Percentiles rank a stretch among this genome's conserved stretches.
These are phyloP conservation scores for Kwoniella botswanensis DNA, from an alignment of 768 basidiomycete species.

Conservation along the genomic window DNA sequence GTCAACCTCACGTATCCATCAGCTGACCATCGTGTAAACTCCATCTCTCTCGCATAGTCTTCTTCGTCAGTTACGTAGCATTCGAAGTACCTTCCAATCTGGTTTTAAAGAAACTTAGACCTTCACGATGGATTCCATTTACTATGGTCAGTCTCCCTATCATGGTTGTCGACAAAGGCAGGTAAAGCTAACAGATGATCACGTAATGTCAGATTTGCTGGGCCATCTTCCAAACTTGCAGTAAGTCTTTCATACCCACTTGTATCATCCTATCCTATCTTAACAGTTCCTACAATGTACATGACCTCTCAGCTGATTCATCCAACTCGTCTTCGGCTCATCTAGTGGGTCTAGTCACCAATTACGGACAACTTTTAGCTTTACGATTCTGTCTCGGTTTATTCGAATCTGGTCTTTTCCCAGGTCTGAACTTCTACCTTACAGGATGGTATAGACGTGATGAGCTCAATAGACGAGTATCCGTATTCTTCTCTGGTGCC, in stretches of 20 bases:
- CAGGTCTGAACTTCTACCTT: constrained; percentile 54
- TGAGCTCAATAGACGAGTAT: constrained; percentile 49
- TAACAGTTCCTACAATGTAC: no score
- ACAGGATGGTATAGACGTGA: constrained; percentile 56
- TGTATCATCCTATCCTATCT: no score
- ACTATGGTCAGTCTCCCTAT: constrained; percentile 45
- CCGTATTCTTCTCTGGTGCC: constrained; percentile 57
- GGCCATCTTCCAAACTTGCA: constrained; percentile 54
- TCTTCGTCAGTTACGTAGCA: constrained; percentile 56
- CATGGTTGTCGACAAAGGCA: no score
- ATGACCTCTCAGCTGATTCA: no score
- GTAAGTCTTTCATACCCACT: constrained; percentile 18
- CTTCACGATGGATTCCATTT: constrained; percentile 54
- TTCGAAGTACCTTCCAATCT: constrained; percentile 56
- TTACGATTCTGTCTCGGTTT: constrained; percentile 53
- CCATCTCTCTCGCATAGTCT: constrained; percentile 28
- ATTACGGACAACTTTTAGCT: constrained; percentile 51
- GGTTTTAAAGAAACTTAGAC: constrained; percentile 52
- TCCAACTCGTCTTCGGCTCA: no score
- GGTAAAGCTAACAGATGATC: no score
- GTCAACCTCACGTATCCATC: neutral
- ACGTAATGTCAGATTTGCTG: constrained; percentile 37
- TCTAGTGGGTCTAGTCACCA: constrained; percentile 54
- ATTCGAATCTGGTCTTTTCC: constrained; percentile 50
- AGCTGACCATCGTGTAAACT: neutral